Percentiles rank a stretch among this genome's conserved stretches.
Evolutionary conservation across 1,139 yeast genomes (phyloP).

Genomic region (Hemisphaericaspora xylanilytica): DNA sequence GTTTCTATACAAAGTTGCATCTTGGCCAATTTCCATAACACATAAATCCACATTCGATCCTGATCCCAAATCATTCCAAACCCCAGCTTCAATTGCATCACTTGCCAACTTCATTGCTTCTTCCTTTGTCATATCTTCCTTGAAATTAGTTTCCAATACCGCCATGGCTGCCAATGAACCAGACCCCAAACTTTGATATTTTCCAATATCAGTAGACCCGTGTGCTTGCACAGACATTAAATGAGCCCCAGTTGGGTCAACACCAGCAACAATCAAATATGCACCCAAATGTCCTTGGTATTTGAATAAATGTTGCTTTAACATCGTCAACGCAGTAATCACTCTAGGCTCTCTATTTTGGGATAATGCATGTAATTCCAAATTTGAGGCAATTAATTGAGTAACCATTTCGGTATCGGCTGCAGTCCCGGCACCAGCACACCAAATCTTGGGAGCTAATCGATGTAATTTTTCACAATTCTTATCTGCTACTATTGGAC

Average conservation of each 20-base stretch:
- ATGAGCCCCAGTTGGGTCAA: constrained; percentile 94
- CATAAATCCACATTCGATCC: constrained; percentile 97
- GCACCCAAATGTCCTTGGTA: constrained; percentile 98
- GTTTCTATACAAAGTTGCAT: constrained; percentile 80
- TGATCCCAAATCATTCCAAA: constrained; percentile 98
- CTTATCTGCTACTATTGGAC: constrained; percentile 94
- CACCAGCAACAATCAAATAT: constrained; percentile 93
- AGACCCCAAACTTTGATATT: constrained; percentile 87
- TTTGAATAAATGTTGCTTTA: constrained; percentile 92
- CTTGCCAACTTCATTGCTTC: constrained; percentile 89
- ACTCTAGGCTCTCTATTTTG: constrained; percentile 89
- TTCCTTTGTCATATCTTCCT: constrained; percentile 70
- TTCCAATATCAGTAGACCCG: constrained; percentile 95
- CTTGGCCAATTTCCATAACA: constrained; percentile 91
- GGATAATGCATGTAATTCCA: constrained; percentile 83
- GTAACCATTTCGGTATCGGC: constrained; percentile 99
- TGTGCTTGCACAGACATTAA: constrained; percentile 93
- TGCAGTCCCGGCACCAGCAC: constrained; percentile 99
- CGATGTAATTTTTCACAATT: constrained; percentile 95
- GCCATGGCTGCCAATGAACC: constrained; percentile 99
- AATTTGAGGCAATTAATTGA: constrained; percentile 83
- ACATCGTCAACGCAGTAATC: constrained; percentile 86
- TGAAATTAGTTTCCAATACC: constrained; percentile 86
- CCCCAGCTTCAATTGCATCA: constrained; percentile 95
- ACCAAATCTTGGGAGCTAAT: constrained; percentile 92